These are phyloP conservation scores for Suillus brevipes DNA, from an alignment of 768 basidiomycete species.

Conservation along the genomic window DNA sequence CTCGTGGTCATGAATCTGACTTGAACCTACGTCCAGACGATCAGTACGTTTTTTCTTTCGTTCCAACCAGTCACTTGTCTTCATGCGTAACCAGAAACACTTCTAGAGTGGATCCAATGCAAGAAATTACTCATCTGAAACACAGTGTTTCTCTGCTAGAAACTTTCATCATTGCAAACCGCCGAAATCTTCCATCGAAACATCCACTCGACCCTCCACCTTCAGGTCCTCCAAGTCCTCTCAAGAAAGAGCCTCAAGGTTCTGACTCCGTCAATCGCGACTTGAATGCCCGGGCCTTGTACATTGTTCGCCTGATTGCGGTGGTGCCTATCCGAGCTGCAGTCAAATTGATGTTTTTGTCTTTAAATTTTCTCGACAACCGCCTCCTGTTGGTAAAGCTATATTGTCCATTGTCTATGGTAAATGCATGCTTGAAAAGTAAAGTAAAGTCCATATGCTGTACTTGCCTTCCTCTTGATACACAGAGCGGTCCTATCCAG, in stretches of 20 bases:
- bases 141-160: slow-evolving; percentile 42
- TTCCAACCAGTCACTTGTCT: background rate
- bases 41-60: slow-evolving; percentile 16
- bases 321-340: background rate
- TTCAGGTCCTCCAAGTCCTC: slow-evolving; percentile 39
- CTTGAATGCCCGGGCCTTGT: background rate
- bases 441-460: background rate
- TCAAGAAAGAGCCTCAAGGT: slow-evolving; percentile 57
- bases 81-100: slow-evolving; percentile 26
- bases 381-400: background rate
- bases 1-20: slow-evolving; percentile 61
- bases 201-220: slow-evolving; percentile 25
- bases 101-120: slow-evolving; percentile 38
- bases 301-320: background rate
- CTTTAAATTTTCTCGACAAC: background rate
- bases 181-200: slow-evolving; percentile 29
- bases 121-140: slow-evolving; percentile 42
- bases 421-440: background rate
- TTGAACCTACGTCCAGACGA: slow-evolving; percentile 59
- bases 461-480: too few species aligned
- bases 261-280: slow-evolving; percentile 47
- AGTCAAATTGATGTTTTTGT: background rate
- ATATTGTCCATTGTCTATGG: background rate
- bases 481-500: background rate
- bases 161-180: slow-evolving; percentile 35